Evolutionary conservation across 1,284 basidiomycete species (phyloP), one percentile per base, ranked within the genome.

Genomic region (Trichosporon inkin): DNA sequence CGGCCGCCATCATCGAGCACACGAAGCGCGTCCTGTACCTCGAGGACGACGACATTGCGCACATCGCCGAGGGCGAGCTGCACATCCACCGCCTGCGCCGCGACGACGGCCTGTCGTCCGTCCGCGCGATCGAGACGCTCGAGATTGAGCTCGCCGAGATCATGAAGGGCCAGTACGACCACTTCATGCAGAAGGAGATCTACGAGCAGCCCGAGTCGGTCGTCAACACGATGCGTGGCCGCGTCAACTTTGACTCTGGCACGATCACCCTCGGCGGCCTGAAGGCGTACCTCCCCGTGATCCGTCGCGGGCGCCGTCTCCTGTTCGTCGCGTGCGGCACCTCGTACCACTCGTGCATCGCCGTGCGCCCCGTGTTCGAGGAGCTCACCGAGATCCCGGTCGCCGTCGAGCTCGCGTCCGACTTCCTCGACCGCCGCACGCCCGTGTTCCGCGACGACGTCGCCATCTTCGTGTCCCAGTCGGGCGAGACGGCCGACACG

Each of bases 181-280:
- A 96, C 80, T 99, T 99, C 80, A 99, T 99, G 96, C 95, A 99
- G 80, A 99, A 99, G 83, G 96, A 99, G 80, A 99, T 99, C 74
- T 99, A 96, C 84, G 96, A 99, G 79, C 96, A 99, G 81, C 96
- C 95, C 63, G 96, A 99, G 77, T 97, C 93, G 52, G 96, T 99
- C 68, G 92, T 99, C 80, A 99, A 99, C 85, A 99, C 96, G 56
- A 99, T 99, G 96, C 91, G 96, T 85, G 96, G 96, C 66, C 92
- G 96, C 71, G 91, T 99, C 83, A 99, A 97, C 85, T 99, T 99
- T 77, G 96, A 99, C 78, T 86, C 84, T 59, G 86, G 90, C 79
- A 84, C 84, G 66, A 90, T 99, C 76, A 97, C 89, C 20, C 88
- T 99, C 53, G 96, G 96, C 78, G 96, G 96, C 59, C 84, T 99